Evolutionary conservation across 805 yeast genomes (phyloP).

Genomic region (Hanseniaspora nectarophila): DNA sequence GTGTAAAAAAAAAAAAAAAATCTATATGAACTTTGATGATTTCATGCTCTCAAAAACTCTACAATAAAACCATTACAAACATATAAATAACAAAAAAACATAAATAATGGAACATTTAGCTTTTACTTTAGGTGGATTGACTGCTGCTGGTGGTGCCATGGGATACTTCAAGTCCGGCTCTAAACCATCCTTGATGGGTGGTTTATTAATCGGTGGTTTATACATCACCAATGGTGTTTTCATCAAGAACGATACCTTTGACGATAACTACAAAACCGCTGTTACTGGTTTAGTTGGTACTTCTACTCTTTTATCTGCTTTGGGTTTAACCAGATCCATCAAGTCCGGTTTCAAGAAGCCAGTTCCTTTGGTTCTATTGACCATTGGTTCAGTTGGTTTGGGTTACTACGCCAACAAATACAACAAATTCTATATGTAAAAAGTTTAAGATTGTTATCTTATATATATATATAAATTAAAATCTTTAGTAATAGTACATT

Average conservation of each 20-base stretch:
- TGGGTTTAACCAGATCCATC: constrained; percentile 61
- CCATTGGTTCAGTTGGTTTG: constrained; percentile 52
- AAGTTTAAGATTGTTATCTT: too few relatives aligned
- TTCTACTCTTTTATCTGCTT: constrained; percentile 51
- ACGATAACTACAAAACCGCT: constrained; percentile 36
- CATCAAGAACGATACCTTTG: constrained; percentile 30
- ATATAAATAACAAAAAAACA: too few relatives aligned
- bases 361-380: constrained; percentile 55
- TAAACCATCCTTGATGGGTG: constrained; percentile 70
- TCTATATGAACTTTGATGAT: too few relatives aligned
- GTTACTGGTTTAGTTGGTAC: constrained; percentile 74
- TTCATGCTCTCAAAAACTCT: too few relatives aligned
- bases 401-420: constrained; percentile 65
- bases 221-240: constrained; percentile 69
- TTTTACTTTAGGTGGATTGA: constrained; percentile 54
- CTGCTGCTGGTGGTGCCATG: constrained; percentile 57
- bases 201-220: constrained; percentile 45
- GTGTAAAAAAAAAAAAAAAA: too few relatives aligned
- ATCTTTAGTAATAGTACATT: constrained; percentile 4
- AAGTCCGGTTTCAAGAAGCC: constrained; percentile 55
- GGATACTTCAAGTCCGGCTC: constrained; percentile 63
- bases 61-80: too few relatives aligned
- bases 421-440: constrained; percentile 47
- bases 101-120: constrained; percentile 64
- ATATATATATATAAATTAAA: background rate